Evolutionary conservation across 352 stramenopile genomes (phyloP), one percentile per base, ranked within the genome.

Genomic region (Globisporangium irregulare): DNA sequence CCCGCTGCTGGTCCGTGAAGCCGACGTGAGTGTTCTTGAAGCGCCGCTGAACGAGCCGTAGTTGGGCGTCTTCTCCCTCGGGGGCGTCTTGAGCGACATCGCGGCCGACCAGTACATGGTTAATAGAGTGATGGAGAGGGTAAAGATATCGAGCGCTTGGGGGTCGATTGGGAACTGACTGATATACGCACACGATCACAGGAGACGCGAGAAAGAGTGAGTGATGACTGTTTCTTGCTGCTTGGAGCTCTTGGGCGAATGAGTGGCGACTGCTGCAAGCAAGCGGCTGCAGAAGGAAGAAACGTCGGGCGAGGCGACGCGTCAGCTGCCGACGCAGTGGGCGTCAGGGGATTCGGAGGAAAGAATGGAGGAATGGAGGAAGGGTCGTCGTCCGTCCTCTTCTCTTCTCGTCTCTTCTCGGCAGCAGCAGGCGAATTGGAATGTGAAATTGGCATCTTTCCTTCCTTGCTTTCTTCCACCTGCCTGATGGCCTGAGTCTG

Each of bases 91-190:
- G 62, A 93, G 82, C 54, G 86, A 80, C 62, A 93, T 63, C 36
- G 82, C 77, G 2, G 84, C 84, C 9, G 82, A 93, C 84, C 84
- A 93, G 69, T 90, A 89, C 84, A 93, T 93, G 43, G 10, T 69
- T 48, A 43, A 1, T 46, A 36, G 53, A 8, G 24, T 5, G 41
- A 9, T 57, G 46, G 38, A 46, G 10, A 46, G 12, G 15, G 41
- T 60, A 22, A 18, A 15, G 36, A 14, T 61, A 61, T 61, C 55
- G 6, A 46, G 55, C 27, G 18, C 32, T n/a, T 18, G 4, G 3
- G 1, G 12, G 59, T 25, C 6, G 43, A 51, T 51, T 51, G 43
- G 43, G 18, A 18, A 51, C 43, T 51, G 43, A 51, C 43, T 4
- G 43, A 12, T 50, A 6, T 22, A 3, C 20, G 56, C 24, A n/a